Evolutionary conservation across 2,329 filamentous ascomycete species (phyloP), one percentile per base, ranked within the genome.

Genomic region (Tolypocladium tropicale): DNA sequence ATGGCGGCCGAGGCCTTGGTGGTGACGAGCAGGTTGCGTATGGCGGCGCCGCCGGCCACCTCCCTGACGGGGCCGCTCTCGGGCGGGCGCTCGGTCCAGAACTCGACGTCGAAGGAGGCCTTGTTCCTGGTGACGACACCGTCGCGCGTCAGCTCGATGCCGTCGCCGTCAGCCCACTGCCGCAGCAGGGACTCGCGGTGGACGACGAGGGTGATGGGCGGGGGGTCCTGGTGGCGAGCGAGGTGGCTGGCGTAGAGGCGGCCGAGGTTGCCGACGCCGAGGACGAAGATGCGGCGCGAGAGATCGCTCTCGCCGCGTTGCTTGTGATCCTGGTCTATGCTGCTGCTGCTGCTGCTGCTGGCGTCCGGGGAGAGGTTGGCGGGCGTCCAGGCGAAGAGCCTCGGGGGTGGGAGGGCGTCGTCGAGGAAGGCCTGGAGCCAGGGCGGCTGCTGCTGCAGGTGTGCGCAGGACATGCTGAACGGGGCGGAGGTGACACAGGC

Each of bases 241-340:
- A 96, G 75, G 25, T 83, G 82, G 66, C 86, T 85, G 30, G 92
- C 90, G 60, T 92, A 83, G 30, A 96, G 81, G 48, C 83, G 83
- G 16, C 91, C 92, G 14, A 96, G 77, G 66, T 90, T 95, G 37
- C 92, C 92, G 12, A 88, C 68, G 12, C 93, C 92, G 3, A 96
- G 74, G 52, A 96, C 79, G 65, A 94, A 84, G 59, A 95, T 85
- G 36, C 85, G 79, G n/a, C 67, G 67, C 37, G 66, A 53, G 32
- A 62, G 57, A 53, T 65, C 60, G 4, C 61, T 36, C 21, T 34
- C 32, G 14, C 41, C 18, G 23, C 36, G 32, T 32, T 25, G 18
- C 21, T 30, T 6, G 16, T 16, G 41, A 14, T 46, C 21, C 33
- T 28, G 41, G 6, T n/a, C n/a, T n/a, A n/a, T 28, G 48, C 37